These are phyloP conservation scores for Silene coronaria DNA, from an alignment of 179 eudicot genomes.

Conservation along the genomic window DNA sequence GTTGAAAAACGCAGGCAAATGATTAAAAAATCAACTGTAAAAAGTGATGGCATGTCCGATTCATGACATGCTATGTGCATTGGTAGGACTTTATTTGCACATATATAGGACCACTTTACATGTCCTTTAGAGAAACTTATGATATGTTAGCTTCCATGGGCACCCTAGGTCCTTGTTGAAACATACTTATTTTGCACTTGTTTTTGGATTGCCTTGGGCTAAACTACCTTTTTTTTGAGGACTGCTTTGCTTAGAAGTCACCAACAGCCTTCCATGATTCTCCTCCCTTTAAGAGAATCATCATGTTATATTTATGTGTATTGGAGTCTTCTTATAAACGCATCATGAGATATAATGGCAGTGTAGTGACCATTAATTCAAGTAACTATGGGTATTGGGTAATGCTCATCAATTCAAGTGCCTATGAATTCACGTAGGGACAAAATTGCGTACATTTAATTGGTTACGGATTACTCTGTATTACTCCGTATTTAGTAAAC, in stretches of 20 bases:
- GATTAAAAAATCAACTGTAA: neutral
- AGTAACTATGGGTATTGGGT: too few species aligned
- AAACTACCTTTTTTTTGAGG: slow-evolving; percentile 8
- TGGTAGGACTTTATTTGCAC: slow-evolving; percentile 14
- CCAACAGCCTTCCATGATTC: slow-evolving; percentile 12
- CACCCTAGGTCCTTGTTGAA: slow-evolving; percentile 6
- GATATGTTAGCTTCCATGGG: slow-evolving; percentile 17
- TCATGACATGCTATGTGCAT: slow-evolving; percentile 18
- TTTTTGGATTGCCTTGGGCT: slow-evolving; percentile 1
- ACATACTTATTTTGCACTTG: slow-evolving; percentile 5
- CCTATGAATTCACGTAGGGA: too few species aligned
- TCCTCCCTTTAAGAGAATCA: slow-evolving; percentile 1
- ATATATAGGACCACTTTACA: slow-evolving; percentile 10
- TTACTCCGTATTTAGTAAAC: too few species aligned
- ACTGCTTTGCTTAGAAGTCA: slow-evolving; percentile 27
- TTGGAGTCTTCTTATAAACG: slow-evolving; percentile 14
- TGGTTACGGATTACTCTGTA: too few species aligned
- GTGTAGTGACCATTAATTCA: neutral
- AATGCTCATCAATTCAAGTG: too few species aligned
- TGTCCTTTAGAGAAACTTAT: slow-evolving; percentile 14
- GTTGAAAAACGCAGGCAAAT: slow-evolving; percentile 12
- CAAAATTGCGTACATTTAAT: too few species aligned
- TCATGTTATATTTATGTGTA: neutral
- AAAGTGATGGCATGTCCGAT: slow-evolving; percentile 9
- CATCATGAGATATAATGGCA: slow-evolving; percentile 7